These are phyloP conservation scores for Scutellaria baicalensis DNA, from an alignment of 257 asterid genomes.

Conservation along the genomic window DNA sequence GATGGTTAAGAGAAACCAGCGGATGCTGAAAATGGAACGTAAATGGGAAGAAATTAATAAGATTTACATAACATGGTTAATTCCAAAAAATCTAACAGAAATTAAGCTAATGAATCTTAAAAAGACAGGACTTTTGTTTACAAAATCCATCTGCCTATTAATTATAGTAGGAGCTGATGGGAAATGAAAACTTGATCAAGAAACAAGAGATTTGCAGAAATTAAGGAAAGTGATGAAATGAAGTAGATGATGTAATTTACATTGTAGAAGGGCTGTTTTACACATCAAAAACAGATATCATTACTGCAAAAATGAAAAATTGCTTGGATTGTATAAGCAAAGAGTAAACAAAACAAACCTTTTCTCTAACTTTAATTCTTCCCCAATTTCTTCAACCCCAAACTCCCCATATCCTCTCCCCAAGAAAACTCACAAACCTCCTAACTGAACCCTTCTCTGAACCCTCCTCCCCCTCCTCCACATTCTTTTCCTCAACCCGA, in stretches of 20 bases:
- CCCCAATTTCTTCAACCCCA: slow-evolving; percentile 40
- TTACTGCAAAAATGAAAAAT: slow-evolving; percentile 29
- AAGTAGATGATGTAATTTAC: slow-evolving; percentile 27
- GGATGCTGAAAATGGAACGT: background rate
- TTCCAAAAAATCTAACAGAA: too few species aligned
- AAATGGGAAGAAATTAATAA: background rate
- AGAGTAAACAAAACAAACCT: slow-evolving; percentile 15
- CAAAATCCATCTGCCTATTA: background rate
- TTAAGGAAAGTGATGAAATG: background rate
- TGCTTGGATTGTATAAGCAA: slow-evolving; percentile 21
- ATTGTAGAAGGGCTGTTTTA: slow-evolving; percentile 14
- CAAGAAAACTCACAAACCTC: slow-evolving; percentile 55
- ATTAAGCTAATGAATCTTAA: background rate
- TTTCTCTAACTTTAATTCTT: background rate
- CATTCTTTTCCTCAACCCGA: slow-evolving; percentile 9
- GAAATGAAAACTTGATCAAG: background rate
- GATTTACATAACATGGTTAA: too few species aligned
- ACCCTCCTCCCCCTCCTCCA: slow-evolving; percentile 28
- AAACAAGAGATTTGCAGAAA: slow-evolving; percentile 1
- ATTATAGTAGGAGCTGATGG: background rate
- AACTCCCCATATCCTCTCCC: slow-evolving; percentile 71
- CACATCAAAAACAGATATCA: slow-evolving; percentile 15
- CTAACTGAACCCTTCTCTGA: slow-evolving; percentile 52
- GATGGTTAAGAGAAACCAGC: background rate
- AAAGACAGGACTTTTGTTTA: background rate